These are phyloP conservation scores for Seiridium unicorne DNA, from an alignment of 2,329 filamentous ascomycete genomes.

Conservation along the genomic window DNA sequence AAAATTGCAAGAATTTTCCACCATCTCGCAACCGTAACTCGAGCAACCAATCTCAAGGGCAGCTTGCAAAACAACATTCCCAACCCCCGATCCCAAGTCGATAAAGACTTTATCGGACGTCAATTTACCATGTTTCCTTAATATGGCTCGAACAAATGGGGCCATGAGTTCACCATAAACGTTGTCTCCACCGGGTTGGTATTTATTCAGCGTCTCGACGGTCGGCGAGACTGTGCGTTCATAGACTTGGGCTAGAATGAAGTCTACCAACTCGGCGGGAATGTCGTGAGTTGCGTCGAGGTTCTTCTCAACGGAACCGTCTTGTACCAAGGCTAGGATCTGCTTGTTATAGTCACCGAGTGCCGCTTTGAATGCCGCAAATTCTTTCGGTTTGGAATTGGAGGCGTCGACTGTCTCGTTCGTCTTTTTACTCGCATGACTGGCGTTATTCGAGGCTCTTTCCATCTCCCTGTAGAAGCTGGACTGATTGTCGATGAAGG, in stretches of 20 bases:
- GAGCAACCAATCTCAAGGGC: conserved; percentile 92
- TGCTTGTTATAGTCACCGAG: conserved; percentile 76
- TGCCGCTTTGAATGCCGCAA: conserved; percentile 66
- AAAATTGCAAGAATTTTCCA: conserved; percentile 83
- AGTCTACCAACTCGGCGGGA: conserved; percentile 69
- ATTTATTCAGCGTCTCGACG: conserved; percentile 79
- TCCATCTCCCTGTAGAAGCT: conserved; percentile 78
- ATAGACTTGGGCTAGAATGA: conserved; percentile 86
- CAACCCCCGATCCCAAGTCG: conserved; percentile 92
- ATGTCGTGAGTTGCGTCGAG: conserved; percentile 69
- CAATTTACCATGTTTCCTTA: conserved; percentile 72
- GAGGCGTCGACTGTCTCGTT: conserved; percentile 41
- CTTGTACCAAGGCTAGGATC: conserved; percentile 62
- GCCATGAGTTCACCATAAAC: conserved; percentile 92
- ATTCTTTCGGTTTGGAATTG: background rate
- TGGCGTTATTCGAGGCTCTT: conserved; percentile 61
- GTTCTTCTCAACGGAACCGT: conserved; percentile 71
- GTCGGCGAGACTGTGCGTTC: conserved; percentile 88
- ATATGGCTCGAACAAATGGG: conserved; percentile 78
- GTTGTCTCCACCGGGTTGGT: conserved; percentile 87
- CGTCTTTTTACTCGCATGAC: conserved; percentile 58
- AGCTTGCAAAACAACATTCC: conserved; percentile 92
- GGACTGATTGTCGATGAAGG: conserved; percentile 68
- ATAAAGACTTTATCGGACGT: conserved; percentile 86
- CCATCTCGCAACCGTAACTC: conserved; percentile 95